Base-by-base conservation (phyloP, 2,329 filamentous ascomycete genomes). In the Colletotrichum navitas region DNA sequence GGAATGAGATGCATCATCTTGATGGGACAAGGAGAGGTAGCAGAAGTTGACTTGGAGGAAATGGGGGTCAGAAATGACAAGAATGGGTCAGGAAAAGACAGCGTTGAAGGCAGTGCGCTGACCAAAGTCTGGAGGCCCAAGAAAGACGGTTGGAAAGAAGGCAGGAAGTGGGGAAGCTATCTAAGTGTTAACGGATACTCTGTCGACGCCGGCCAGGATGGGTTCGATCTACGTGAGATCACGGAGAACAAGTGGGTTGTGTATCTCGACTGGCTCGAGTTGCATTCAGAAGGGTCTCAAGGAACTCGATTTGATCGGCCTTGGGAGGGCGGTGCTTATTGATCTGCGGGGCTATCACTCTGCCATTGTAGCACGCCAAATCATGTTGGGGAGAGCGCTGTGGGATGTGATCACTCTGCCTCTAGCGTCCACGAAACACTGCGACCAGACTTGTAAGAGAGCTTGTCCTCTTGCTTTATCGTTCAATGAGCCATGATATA, bases 1-100 rank as follows among this genome's bases (percentile, higher is more conserved):
- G 85, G 82, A 0, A 81, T 83, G 16, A 76, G 84, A 3, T 83
- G 82, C 65, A 84, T 88, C 75, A 81, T 78, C 6, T 77, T 84
- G 18, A 70, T 73, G 56, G 82, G 83, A 0, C 73, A 79, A 39
- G 78, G 80, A 2, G 81, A 82, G 71, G 59, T 74, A 8, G 72
- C 74, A 1, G 73, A 78, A 4, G 74, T 76, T 1, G 77, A 77
- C 26, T 56, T 79, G 11, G 73, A 52, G 6, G 63, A 41, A 12
- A 59, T 76, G 12, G 74, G 73, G 5, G 63, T 74, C 11, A 12
- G 51, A 3, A 70, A 73, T 43, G 73, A 73, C 8, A 61, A 74
- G 60, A 58, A 73, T 5, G 62, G 74, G 59, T 58, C 1, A 2
- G 11, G 4, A 2, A 26, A 47, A 24, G 32, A 24, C n/a, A 51